These are phyloP conservation scores for Bipolaris zeicola DNA, from an alignment of 2,329 filamentous ascomycete genomes.

Conservation along the genomic window DNA sequence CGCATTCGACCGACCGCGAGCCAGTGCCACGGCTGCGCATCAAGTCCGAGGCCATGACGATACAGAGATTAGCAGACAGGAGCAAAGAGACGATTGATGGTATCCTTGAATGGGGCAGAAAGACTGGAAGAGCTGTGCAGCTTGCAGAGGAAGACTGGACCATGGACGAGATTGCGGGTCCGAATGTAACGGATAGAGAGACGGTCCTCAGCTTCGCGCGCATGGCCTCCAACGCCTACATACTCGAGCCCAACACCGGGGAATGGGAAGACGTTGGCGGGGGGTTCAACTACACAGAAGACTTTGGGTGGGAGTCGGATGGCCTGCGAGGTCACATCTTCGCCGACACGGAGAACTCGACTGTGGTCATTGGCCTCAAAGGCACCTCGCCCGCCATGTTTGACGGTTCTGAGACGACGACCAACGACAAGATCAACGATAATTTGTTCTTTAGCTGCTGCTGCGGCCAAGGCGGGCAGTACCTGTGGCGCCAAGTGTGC, in stretches of 20 bases:
- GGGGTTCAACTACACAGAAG: conserved; percentile 81
- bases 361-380: conserved; percentile 90
- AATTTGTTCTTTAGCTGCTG: conserved; percentile 98
- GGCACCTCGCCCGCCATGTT: conserved; percentile 88
- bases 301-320: conserved; percentile 92
- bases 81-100: conserved; percentile 76
- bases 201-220: conserved; percentile 83
- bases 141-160: conserved; percentile 81
- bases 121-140: conserved; percentile 68
- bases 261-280: conserved; percentile 77
- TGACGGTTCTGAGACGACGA: conserved; percentile 95
- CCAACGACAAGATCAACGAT: conserved; percentile 96
- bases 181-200: conserved; percentile 82
- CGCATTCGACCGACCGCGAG: conserved; percentile 49
- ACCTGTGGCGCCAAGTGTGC: conserved; percentile 89
- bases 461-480: conserved; percentile 90
- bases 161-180: conserved; percentile 75
- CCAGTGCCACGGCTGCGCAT: conserved; percentile 55
- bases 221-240: conserved; percentile 90
- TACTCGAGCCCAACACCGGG: conserved; percentile 69
- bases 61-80: conserved; percentile 82
- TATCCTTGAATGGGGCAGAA: conserved; percentile 74
- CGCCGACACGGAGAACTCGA: conserved; percentile 82
- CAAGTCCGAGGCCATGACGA: conserved; percentile 68
- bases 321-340: conserved; percentile 92